Evolutionary conservation across 768 basidiomycete genomes (phyloP), one percentile per base, ranked within the genome.

Genomic region (Albatrellus ellisii): DNA sequence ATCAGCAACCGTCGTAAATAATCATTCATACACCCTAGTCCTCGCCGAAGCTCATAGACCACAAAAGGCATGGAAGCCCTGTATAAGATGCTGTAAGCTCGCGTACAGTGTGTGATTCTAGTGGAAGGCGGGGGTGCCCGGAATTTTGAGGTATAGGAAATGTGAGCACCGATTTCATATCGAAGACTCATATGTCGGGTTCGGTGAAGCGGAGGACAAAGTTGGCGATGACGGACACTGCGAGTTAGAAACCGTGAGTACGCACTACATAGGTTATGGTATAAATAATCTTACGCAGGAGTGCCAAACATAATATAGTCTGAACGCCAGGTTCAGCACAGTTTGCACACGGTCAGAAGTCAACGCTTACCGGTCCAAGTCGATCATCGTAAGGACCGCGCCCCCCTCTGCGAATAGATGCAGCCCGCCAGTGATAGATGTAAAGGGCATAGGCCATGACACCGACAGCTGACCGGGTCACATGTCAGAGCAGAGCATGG

Each of bases 361-460:
- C 50, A 37, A 39, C 29, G 78, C 91, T 62, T 56, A 95, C 91
- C 26, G 92, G 92, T 25, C 92, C 94, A 39, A 95, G 60, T 42
- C 95, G 73, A 61, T 99, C 95, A 54, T 99, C 95, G 59, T 98
- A 98, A 6, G 94, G 92, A 6, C 90, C 92, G 44, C 86, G 73
- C 8, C 91, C 89, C 36, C 94, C 87, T 26, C 76, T 69, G 38
- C 92, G 78, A 56, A 99, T 99, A 20, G 90, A 85, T 21, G 77
- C 75, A 6, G 94, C 95, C 48, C 95, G 77, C 88, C 91, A 94
- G 58, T 98, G 94, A 58, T 91, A 99, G 31, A 90, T 89, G 52
- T 83, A 82, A 11, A 99, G 63, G 2, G 95, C 94, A 59, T 99
- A 99, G 8, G 87, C 58, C 95, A 99, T 98, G 46, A 98, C 90